phyloP scores from a whole-genome alignment of 805 yeast species.

The Sugiyamaella lignohabitans region DNA sequence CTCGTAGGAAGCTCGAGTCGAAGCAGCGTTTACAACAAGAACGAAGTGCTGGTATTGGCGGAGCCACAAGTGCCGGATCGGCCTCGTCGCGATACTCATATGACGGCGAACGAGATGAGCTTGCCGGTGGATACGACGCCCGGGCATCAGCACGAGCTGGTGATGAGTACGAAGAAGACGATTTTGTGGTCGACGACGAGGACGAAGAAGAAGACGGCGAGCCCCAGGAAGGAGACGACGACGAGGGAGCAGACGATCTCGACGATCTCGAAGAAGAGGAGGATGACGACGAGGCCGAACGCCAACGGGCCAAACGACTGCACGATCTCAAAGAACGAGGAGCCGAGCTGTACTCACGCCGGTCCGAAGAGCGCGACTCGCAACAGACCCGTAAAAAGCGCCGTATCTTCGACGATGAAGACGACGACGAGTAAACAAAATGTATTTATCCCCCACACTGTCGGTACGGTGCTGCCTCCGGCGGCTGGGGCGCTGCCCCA shows the following conservation, averaged over 20 bases:
- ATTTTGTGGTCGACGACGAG: constrained; percentile 33
- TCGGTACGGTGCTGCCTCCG: too few species aligned
- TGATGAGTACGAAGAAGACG: constrained; percentile 34
- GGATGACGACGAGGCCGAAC: constrained; percentile 3
- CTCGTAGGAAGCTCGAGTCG: constrained; percentile 37
- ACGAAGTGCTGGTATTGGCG: constrained; percentile 8
- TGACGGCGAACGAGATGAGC: neutral
- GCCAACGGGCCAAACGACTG: constrained; percentile 17
- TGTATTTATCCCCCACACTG: neutral
- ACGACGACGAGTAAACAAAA: constrained; percentile 15
- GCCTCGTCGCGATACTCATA: neutral
- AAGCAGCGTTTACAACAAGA: constrained; percentile 30
- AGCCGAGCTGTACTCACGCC: constrained; percentile 15
- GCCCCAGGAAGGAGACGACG: constrained; percentile 30
- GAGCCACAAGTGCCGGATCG: neutral
- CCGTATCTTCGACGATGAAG: constrained; percentile 28
- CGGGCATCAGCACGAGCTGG: constrained; percentile 4
- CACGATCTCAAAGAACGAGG: constrained; percentile 28
- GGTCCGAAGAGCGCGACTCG: constrained; percentile 4
- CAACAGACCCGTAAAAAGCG: constrained; percentile 20
- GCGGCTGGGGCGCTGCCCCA: neutral
- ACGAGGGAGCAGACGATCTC: constrained; percentile 28
- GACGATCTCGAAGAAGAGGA: constrained; percentile 27
- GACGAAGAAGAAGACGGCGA: constrained; percentile 30
- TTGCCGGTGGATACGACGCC: neutral